Percentiles rank a stretch among this genome's conserved stretches.
Evolutionary conservation across 2,329 filamentous ascomycete species (phyloP).

Genomic region (Colletotrichum trifolii): DNA sequence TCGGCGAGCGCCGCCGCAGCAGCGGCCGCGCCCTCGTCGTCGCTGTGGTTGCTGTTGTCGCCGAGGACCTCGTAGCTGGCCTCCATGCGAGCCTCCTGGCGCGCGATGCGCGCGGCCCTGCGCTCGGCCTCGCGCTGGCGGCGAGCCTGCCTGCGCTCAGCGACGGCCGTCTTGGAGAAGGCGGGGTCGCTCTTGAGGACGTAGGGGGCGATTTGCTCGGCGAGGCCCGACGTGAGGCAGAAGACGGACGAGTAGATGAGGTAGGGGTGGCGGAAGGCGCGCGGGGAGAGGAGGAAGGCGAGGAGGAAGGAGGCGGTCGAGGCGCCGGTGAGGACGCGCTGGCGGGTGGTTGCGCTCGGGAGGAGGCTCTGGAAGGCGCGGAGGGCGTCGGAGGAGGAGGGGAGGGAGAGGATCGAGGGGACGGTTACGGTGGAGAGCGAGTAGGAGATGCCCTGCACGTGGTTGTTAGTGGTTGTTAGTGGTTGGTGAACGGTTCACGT

Average conservation of each 20-base stretch:
- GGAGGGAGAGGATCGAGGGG: slow-evolving; percentile 83
- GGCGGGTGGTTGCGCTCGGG: slow-evolving; percentile 70
- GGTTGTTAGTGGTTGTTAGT: background rate
- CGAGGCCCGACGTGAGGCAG: slow-evolving; percentile 69
- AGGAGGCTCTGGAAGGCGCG: slow-evolving; percentile 77
- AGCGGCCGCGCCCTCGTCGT: slow-evolving; percentile 57
- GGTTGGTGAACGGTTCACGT: background rate
- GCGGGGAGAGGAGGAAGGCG: slow-evolving; percentile 81
- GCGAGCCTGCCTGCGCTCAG: slow-evolving; percentile 40
- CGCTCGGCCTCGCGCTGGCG: slow-evolving; percentile 42
- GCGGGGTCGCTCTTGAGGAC: slow-evolving; percentile 46
- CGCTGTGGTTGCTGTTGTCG: slow-evolving; percentile 63
- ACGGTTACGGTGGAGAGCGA: slow-evolving; percentile 82
- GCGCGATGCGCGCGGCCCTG: slow-evolving; percentile 43
- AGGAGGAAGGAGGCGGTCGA: slow-evolving; percentile 79
- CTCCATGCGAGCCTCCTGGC: slow-evolving; percentile 65
- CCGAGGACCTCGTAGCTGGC: slow-evolving; percentile 77
- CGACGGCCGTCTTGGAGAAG: slow-evolving; percentile 41
- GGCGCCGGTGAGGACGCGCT: slow-evolving; percentile 74
- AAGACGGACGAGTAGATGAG: slow-evolving; percentile 85
- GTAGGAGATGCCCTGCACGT: slow-evolving; percentile 83
- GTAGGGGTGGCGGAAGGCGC: slow-evolving; percentile 84
- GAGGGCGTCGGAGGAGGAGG: slow-evolving; percentile 77
- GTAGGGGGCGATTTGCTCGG: slow-evolving; percentile 59
- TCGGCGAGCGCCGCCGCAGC: slow-evolving; percentile 46